A percentile compares a stretch with the other conserved stretches of the same genome.
phyloP scores from a whole-genome alignment of 2,329 filamentous ascomycete genomes.

The Colletotrichum liriopes region DNA sequence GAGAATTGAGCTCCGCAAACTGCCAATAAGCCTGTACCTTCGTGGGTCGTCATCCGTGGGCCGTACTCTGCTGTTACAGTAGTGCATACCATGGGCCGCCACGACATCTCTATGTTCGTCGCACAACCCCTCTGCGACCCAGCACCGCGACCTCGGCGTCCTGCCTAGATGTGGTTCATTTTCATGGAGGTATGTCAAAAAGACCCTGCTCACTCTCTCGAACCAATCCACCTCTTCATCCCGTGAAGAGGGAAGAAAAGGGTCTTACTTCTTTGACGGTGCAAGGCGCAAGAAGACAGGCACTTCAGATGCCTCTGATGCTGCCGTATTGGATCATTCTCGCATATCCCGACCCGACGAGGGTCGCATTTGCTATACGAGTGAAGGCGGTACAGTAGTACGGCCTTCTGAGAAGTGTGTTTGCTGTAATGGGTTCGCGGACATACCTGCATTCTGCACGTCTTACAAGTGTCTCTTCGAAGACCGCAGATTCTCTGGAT shows the following conservation, averaged over 20 bases:
- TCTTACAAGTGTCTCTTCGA: neutral
- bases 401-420: neutral
- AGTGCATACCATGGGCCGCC: conserved; percentile 1
- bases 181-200: conserved; percentile 2
- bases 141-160: conserved; percentile 18
- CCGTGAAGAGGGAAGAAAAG: neutral
- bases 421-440: neutral
- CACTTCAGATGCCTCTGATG: neutral
- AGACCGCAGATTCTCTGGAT: too few relatives aligned
- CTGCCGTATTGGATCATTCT: neutral
- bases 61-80: neutral
- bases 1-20: conserved; percentile 22
- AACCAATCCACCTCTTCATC: neutral
- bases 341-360: neutral
- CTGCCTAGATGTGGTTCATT: conserved; percentile 16
- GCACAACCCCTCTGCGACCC: conserved; percentile 11
- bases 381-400: neutral
- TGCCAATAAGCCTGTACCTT: conserved; percentile 27
- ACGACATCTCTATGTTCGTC: conserved; percentile 24
- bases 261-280: too few relatives aligned
- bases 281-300: neutral
- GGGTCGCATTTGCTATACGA: neutral
- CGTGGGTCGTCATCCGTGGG: conserved; percentile 14
- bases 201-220: neutral
- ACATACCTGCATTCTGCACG: neutral